phyloP scores from a whole-genome alignment of 805 yeast species.

The Candida chilensis region DNA sequence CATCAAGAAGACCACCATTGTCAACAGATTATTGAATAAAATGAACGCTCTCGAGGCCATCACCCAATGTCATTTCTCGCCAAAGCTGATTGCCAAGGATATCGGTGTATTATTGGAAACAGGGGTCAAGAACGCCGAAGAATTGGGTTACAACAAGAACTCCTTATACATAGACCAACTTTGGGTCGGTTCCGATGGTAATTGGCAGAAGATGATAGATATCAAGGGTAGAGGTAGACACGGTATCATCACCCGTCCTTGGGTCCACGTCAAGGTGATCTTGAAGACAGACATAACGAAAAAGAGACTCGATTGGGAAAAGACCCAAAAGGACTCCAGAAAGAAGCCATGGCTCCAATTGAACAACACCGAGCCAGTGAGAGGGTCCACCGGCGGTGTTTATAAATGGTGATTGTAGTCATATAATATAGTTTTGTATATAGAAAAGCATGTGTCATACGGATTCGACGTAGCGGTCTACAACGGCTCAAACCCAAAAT shows the following conservation, averaged over 20 bases:
- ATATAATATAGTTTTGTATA: constrained; percentile 3
- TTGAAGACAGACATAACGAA: constrained; percentile 61
- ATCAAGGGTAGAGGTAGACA: constrained; percentile 85
- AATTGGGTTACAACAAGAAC: constrained; percentile 48
- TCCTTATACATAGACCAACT: constrained; percentile 66
- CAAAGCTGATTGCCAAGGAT: constrained; percentile 72
- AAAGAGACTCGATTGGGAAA: constrained; percentile 52
- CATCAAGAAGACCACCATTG: constrained; percentile 77
- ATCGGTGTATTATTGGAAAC: constrained; percentile 65
- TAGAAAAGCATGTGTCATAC: constrained; percentile 1
- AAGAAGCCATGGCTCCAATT: constrained; percentile 46
- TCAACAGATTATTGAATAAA: constrained; percentile 68
- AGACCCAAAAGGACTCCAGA: constrained; percentile 31
- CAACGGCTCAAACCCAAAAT: too few species aligned
- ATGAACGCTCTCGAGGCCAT: constrained; percentile 71
- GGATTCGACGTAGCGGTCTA: background rate
- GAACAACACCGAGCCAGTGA: constrained; percentile 14
- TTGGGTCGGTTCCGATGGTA: constrained; percentile 91
- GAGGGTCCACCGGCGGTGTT: too few species aligned
- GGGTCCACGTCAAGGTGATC: constrained; percentile 73
- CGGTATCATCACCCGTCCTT: constrained; percentile 70
- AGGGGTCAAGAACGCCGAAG: constrained; percentile 63
- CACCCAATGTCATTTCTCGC: constrained; percentile 84
- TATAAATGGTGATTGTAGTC: constrained; percentile 44
- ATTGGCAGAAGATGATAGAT: constrained; percentile 61